Evolutionary conservation across 805 yeast genomes (phyloP), one percentile per base, ranked within the genome.

Genomic region (Saccharomycodes ludwigii): DNA sequence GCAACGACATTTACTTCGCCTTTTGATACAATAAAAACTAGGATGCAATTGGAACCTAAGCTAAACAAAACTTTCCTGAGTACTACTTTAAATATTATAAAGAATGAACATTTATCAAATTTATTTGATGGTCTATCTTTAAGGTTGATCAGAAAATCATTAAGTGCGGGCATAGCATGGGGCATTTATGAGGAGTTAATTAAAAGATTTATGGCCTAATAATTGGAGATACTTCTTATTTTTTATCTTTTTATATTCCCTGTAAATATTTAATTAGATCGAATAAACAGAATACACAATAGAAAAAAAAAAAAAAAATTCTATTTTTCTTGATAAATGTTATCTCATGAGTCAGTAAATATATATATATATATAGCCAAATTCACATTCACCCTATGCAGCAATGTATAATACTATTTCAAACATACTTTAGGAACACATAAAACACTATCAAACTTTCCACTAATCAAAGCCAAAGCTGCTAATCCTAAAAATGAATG

Each of bases 91-190:
- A 20, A 37, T 19, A 68, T 66, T 35, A 46, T 56, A 43, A 58
- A 42, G 38, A 58, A 52, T 45, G 86, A 58, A 54, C 76, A 62
- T 4, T 41, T 66, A 17, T 40, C 54, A 17, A 68, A 75, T 28
- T 59, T 91, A 32, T 86, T 91, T 52, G 77, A 83, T 52, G 98
- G 98, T 0, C 58, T 91, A 19, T 69, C 83, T 24, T 63, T 91
- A 43, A 64, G 98, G 41, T 63, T 91, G 30, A 66, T 78, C 4
- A 66, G 97, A 43, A 91, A 91, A 56, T 95, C 88, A 0, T 53
- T 82, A 29, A 80, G 94, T 54, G 88, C 96, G 0, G 96, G 95
- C 2, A 84, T 91, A 38, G 85, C 95, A 30, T 91, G 98, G 98
- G 83, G 95, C 37, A 76, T 91, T 16, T 91, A 88, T 52, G 98